These are phyloP conservation scores for Wickerhamiella hasegawae DNA, from an alignment of 805 yeast genomes.

Conservation along the genomic window DNA sequence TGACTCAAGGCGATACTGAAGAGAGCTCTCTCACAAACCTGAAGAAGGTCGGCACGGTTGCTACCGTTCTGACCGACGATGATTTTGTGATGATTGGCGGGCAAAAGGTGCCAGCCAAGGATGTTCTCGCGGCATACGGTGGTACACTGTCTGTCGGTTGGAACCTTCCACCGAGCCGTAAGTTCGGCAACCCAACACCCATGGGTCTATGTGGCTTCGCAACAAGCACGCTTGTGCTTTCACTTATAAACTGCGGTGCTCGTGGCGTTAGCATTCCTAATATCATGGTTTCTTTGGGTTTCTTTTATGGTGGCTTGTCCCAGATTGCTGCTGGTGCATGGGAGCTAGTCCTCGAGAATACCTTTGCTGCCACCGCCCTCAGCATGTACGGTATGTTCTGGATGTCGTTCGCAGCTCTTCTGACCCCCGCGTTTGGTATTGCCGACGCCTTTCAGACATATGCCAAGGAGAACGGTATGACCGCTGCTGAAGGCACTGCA, in stretches of 20 bases:
- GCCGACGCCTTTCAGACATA: constrained; percentile 19
- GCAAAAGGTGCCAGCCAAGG: constrained; percentile 31
- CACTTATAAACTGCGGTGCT: constrained; percentile 37
- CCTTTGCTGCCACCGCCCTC: constrained; percentile 43
- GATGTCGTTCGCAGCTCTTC: constrained; percentile 45
- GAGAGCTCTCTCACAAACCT: no score
- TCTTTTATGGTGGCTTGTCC: constrained; percentile 46
- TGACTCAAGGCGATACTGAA: no score
- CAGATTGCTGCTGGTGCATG: constrained; percentile 52
- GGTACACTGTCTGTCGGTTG: constrained; percentile 33
- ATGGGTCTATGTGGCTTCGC: constrained; percentile 46
- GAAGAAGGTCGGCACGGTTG: no score
- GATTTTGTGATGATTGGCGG: background rate
- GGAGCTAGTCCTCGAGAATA: constrained; percentile 47
- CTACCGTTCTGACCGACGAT: no score
- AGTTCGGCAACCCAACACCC: constrained; percentile 52
- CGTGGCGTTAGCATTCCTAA: constrained; percentile 39
- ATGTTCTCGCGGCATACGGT: constrained; percentile 47
- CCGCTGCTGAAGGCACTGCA: background rate
- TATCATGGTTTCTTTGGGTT: constrained; percentile 43
- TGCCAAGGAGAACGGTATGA: background rate
- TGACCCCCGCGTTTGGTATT: constrained; percentile 36
- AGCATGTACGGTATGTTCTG: constrained; percentile 40
- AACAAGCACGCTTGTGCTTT: constrained; percentile 42
- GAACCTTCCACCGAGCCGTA: constrained; percentile 26